Evolutionary conservation across 192 early-diverging fungal species (phyloP).

Genomic region (Chytriomyces hyalinus): DNA sequence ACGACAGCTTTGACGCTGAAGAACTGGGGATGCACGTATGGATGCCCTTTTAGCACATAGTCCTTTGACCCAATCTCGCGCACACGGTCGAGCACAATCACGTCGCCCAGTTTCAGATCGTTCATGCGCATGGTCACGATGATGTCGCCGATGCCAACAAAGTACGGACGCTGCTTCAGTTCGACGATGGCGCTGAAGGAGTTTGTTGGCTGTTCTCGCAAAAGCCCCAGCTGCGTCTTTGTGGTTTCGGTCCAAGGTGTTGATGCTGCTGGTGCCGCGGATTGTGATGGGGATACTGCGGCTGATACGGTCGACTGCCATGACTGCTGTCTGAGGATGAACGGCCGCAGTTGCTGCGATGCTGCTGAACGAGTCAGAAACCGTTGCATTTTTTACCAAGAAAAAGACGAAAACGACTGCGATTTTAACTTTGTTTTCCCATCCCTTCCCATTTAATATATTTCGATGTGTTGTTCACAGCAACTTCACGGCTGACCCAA

Average conservation of each 20-base stretch:
- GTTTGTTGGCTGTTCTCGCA: constrained; percentile 35
- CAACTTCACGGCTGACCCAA: not conserved
- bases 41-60: constrained; percentile 84
- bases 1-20: constrained; percentile 83
- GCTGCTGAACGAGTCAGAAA: no score
- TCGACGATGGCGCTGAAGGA: constrained; percentile 85
- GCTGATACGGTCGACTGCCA: no score
- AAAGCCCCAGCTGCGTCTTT: constrained; percentile 32
- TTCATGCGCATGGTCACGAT: constrained; percentile 82
- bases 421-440: no score
- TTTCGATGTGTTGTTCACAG: not conserved
- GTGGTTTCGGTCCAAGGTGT: constrained; percentile 29
- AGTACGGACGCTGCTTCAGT: constrained; percentile 84
- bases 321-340: no score
- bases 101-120: constrained; percentile 85
- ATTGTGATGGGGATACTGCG: no score
- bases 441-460: no score
- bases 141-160: constrained; percentile 87
- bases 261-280: no score
- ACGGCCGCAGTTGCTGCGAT: no score
- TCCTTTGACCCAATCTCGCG: constrained; percentile 84
- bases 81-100: constrained; percentile 83
- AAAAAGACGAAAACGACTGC: no score
- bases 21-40: constrained; percentile 76
- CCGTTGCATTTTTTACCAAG: no score